Evolutionary conservation across 2,329 filamentous ascomycete species (phyloP).

Genomic region (Aspergillus niger): DNA sequence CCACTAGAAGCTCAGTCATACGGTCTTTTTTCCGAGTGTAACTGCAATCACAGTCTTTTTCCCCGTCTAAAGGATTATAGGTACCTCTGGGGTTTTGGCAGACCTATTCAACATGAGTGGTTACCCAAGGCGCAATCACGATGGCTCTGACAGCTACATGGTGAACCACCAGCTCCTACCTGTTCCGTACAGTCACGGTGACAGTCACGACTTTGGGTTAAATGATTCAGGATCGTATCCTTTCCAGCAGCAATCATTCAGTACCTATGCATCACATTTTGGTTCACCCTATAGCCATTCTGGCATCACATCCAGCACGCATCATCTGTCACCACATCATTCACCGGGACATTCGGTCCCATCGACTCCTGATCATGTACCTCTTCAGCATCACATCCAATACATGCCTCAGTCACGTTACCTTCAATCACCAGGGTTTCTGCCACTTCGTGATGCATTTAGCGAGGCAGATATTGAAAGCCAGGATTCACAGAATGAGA

Average conservation of each 20-base stretch:
- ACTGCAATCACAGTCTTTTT: background rate
- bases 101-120: slow-evolving; percentile 37
- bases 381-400: slow-evolving; percentile 35
- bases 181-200: slow-evolving; percentile 33
- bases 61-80: background rate
- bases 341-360: slow-evolving; percentile 35
- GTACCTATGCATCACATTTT: slow-evolving; percentile 40
- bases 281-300: slow-evolving; percentile 39
- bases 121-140: slow-evolving; percentile 41
- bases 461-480: slow-evolving; percentile 45
- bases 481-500: slow-evolving; percentile 48
- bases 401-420: slow-evolving; percentile 37
- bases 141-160: slow-evolving; percentile 38
- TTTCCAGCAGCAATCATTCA: slow-evolving; percentile 39
- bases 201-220: slow-evolving; percentile 34
- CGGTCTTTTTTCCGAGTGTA: background rate
- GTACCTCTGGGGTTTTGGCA: background rate
- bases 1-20: background rate
- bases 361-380: slow-evolving; percentile 36
- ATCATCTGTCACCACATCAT: slow-evolving; percentile 34
- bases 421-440: slow-evolving; percentile 35
- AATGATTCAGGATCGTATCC: slow-evolving; percentile 34
- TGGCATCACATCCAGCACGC: slow-evolving; percentile 31
- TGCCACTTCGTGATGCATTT: slow-evolving; percentile 38
- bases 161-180: slow-evolving; percentile 38